These are phyloP conservation scores for Blakeslea trispora DNA, from an alignment of 371 early-diverging fungal genomes.

Conservation along the genomic window DNA sequence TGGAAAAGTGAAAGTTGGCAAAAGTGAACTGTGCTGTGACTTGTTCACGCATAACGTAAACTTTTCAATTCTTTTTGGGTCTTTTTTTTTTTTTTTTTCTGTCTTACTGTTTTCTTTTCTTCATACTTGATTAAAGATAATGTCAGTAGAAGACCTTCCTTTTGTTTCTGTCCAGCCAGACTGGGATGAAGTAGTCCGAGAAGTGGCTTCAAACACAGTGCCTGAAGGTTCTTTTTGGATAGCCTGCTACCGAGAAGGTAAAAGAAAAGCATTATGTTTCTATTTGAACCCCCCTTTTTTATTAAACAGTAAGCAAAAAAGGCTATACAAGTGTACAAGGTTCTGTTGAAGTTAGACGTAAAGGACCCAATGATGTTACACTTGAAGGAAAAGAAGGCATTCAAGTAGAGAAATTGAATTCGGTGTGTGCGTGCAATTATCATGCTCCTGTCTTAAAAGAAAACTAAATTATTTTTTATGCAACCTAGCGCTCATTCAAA, in stretches of 20 bases:
- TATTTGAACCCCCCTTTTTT: no score
- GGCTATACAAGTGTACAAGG: conserved; percentile 21
- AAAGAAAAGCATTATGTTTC: no score
- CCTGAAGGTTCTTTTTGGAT: conserved; percentile 53
- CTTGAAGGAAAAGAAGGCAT: conserved; percentile 32
- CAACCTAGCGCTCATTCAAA: conserved; percentile 44
- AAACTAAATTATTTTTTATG: conserved; percentile 13
- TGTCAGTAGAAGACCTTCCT: conserved; percentile 12
- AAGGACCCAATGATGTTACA: background rate
- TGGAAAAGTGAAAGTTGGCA: no score
- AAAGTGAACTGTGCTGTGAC: no score
- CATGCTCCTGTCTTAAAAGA: no score
- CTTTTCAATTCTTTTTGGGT: no score
- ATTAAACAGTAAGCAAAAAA: no score
- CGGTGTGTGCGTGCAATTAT: conserved; percentile 23
- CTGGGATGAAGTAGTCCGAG: conserved; percentile 41
- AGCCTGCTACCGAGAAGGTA: conserved; percentile 55
- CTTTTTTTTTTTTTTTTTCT: no score
- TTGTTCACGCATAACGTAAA: no score
- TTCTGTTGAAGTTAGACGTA: conserved; percentile 15
- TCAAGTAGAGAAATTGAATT: conserved; percentile 23
- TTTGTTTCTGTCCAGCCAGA: conserved; percentile 46
- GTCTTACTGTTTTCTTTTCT: no score
- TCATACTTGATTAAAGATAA: no score
- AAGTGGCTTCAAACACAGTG: conserved; percentile 29